Evolutionary conservation across 768 basidiomycete genomes (phyloP).

Genomic region (Serendipita sp.): DNA sequence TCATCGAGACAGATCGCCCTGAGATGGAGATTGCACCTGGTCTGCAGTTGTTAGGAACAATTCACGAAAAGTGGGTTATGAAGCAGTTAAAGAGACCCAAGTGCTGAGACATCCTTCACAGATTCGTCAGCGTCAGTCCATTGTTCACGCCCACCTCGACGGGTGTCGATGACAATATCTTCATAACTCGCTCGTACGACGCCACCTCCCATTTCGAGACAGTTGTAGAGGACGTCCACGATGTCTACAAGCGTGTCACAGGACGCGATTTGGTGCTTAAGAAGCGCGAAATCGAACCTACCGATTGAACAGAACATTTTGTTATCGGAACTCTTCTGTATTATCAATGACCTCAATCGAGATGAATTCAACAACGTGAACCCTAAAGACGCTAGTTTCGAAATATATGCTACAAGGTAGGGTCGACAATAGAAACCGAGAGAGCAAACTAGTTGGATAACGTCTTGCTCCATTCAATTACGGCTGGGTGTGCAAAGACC

Average conservation of each 20-base stretch:
- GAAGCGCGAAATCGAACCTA: constrained; percentile 56
- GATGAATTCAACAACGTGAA: not conserved
- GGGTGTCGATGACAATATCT: constrained; percentile 78
- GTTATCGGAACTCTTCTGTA: not conserved
- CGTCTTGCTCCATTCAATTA: constrained; percentile 55
- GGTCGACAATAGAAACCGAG: not conserved
- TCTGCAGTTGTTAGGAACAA: constrained; percentile 76
- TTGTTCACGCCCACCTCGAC: constrained; percentile 76
- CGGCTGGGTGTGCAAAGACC: constrained; percentile 61
- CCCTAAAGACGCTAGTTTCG: not conserved
- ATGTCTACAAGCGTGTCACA: constrained; percentile 83
- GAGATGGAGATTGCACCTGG: constrained; percentile 89
- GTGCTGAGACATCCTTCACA: constrained; percentile 19
- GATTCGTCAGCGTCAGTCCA: constrained; percentile 80
- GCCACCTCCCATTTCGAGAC: constrained; percentile 99
- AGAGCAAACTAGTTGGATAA: constrained; percentile 18
- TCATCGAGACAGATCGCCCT: constrained; percentile 87
- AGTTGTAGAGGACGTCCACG: constrained; percentile 90
- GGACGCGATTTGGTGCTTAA: constrained; percentile 69
- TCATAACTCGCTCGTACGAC: constrained; percentile 94
- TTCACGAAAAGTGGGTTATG: constrained; percentile 75
- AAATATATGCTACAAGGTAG: not conserved
- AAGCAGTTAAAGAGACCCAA: not conserved
- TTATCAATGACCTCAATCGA: not conserved
- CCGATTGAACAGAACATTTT: not conserved